A percentile compares a stretch with the other conserved stretches of the same genome.
Evolutionary conservation across 2,329 filamentous ascomycete genomes (phyloP).

Genomic region (Aspergillus sp.): DNA sequence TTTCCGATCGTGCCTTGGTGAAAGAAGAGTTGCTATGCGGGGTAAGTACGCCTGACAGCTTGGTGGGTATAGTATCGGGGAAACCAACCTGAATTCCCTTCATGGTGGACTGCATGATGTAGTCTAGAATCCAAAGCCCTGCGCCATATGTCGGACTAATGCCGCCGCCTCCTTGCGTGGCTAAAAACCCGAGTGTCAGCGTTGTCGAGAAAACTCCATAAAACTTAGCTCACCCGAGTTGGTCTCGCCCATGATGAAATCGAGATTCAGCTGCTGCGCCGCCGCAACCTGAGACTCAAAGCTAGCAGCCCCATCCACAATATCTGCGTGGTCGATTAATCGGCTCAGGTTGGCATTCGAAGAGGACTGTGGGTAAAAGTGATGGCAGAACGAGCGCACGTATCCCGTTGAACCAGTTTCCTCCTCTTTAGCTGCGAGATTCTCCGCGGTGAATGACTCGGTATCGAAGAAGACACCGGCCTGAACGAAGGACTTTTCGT

Average conservation of each 20-base stretch:
- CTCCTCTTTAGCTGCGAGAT: slow-evolving; percentile 38
- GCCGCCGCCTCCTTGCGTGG: slow-evolving; percentile 39
- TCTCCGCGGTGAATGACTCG: slow-evolving; percentile 36
- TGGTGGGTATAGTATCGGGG: too few relatives aligned
- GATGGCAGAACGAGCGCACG: slow-evolving; percentile 46
- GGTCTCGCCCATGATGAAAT: slow-evolving; percentile 52
- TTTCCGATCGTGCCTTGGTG: slow-evolving; percentile 54
- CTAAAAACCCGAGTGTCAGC: slow-evolving; percentile 15
- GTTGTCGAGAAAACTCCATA: not conserved
- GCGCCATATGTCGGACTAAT: slow-evolving; percentile 51
- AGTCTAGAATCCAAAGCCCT: slow-evolving; percentile 54
- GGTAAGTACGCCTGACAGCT: too few relatives aligned
- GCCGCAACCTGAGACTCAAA: slow-evolving; percentile 46
- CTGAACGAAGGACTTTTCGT: slow-evolving; percentile 26
- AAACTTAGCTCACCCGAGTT: slow-evolving; percentile 37
- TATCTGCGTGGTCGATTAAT: slow-evolving; percentile 48
- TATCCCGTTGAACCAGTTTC: slow-evolving; percentile 32
- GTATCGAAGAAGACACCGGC: slow-evolving; percentile 39
- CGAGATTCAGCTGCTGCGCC: slow-evolving; percentile 40
- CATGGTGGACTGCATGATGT: slow-evolving; percentile 33
- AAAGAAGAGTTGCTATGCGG: slow-evolving; percentile 43
- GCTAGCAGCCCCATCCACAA: slow-evolving; percentile 39
- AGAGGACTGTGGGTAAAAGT: slow-evolving; percentile 49
- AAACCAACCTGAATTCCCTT: slow-evolving; percentile 28
- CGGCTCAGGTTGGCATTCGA: slow-evolving; percentile 40